These are phyloP conservation scores for Tetrahymena borealis DNA, from an alignment of 73 alveolate genomes.

Conservation along the genomic window DNA sequence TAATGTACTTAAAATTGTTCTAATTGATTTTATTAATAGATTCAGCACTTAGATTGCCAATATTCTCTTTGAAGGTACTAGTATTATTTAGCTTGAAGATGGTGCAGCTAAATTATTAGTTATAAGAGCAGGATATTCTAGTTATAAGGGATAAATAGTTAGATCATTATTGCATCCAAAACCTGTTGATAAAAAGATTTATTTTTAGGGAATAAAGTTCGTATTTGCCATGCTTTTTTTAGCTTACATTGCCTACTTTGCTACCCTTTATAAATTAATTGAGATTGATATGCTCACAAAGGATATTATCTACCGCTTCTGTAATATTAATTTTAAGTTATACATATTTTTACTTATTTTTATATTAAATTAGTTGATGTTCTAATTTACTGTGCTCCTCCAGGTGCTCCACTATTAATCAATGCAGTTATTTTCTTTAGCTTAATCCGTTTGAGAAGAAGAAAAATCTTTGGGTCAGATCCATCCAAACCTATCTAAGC, in stretches of 20 bases:
- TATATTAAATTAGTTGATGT: constrained; percentile 5
- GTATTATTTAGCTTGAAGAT: neutral
- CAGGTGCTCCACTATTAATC: constrained; percentile 6
- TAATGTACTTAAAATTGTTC: no score
- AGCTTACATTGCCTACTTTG: neutral
- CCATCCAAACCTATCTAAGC: constrained; percentile 27
- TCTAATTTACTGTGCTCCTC: constrained; percentile 8
- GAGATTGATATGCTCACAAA: neutral
- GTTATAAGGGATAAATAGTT: constrained; percentile 26
- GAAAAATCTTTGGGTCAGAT: constrained; percentile 20
- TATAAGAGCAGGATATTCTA: constrained; percentile 33
- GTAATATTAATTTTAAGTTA: neutral
- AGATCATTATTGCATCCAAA: constrained; percentile 32
- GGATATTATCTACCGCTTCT: constrained; percentile 9
- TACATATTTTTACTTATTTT: neutral
- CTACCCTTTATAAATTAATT: neutral
- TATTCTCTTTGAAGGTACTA: neutral
- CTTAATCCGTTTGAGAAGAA: neutral
- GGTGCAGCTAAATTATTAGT: neutral
- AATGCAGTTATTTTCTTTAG: neutral
- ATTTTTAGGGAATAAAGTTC: constrained; percentile 21
- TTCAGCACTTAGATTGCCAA: neutral
- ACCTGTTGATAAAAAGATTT: neutral
- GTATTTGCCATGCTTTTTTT: neutral
- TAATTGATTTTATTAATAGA: neutral